These are phyloP conservation scores for Triticum aestivum DNA, from an alignment of 176 grass and related monocot species.

Conservation along the genomic window IWGSC_CS_RefSeq_v2.1 NC_057797.1:389621714-389622213, in stretches of 20 bases:
- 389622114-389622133: slow-evolving; percentile 72
- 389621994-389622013: slow-evolving; percentile 76
- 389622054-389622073: slow-evolving; percentile 86
- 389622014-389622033: slow-evolving; percentile 73
- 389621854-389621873: slow-evolving; percentile 50
- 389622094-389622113: slow-evolving; percentile 58
- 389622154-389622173: slow-evolving; percentile 63
- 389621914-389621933: slow-evolving; percentile 71
- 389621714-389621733: slow-evolving; percentile 74
- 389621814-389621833: slow-evolving; percentile 83
- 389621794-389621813: slow-evolving; percentile 70
- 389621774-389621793: slow-evolving; percentile 62
- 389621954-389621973: slow-evolving; percentile 64
- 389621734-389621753: slow-evolving; percentile 83
- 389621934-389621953: slow-evolving; percentile 55
- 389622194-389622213: slow-evolving; percentile 93
- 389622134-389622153: slow-evolving; percentile 81
- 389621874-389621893: slow-evolving; percentile 69
- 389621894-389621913: slow-evolving; percentile 77
- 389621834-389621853: slow-evolving; percentile 89
- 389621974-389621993: slow-evolving; percentile 74
- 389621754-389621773: slow-evolving; percentile 84
- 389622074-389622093: slow-evolving; percentile 73
- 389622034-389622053: slow-evolving; percentile 64
- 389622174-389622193: slow-evolving; percentile 63